phyloP scores from a whole-genome alignment of 1,284 basidiomycete species.

The Microstroma glucosiphilum region DNA sequence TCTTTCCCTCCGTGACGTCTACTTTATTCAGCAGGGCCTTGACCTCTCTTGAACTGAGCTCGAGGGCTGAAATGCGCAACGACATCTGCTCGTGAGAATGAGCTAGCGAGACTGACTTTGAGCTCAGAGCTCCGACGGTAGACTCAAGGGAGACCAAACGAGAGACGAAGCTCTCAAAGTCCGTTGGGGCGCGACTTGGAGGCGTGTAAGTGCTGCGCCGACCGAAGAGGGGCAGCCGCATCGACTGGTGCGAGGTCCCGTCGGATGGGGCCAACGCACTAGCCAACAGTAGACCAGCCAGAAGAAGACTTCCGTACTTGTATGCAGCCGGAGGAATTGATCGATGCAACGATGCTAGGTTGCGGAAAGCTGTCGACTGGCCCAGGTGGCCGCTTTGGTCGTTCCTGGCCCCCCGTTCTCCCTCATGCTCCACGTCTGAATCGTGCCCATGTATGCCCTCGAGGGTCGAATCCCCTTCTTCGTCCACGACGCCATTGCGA shows the following conservation, averaged over 20 bases:
- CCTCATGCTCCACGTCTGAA: neutral
- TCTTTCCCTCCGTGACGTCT: constrained; percentile 2
- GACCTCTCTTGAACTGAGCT: constrained; percentile 5
- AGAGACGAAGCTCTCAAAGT: constrained; percentile 3
- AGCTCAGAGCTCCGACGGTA: neutral
- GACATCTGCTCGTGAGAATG: constrained; percentile 2
- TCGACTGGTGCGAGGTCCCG: no score
- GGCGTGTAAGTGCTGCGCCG: neutral
- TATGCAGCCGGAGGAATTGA: no score
- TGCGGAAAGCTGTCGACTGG: no score
- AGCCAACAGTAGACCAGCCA: no score
- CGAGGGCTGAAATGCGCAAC: neutral
- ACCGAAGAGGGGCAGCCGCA: neutral
- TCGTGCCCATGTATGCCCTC: neutral
- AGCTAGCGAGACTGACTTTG: neutral
- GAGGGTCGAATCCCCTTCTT: constrained; percentile 4
- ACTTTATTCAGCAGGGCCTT: neutral
- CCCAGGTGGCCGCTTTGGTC: no score
- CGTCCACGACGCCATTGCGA: neutral
- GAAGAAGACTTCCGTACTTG: no score
- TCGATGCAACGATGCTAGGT: no score
- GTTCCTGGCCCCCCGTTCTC: neutral
- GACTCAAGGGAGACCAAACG: neutral
- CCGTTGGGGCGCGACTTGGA: neutral
- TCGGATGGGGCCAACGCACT: no score